These are phyloP conservation scores for Fraxinus angustifolia DNA, from an alignment of 305 asterid species.

Conservation along the genomic window DNA sequence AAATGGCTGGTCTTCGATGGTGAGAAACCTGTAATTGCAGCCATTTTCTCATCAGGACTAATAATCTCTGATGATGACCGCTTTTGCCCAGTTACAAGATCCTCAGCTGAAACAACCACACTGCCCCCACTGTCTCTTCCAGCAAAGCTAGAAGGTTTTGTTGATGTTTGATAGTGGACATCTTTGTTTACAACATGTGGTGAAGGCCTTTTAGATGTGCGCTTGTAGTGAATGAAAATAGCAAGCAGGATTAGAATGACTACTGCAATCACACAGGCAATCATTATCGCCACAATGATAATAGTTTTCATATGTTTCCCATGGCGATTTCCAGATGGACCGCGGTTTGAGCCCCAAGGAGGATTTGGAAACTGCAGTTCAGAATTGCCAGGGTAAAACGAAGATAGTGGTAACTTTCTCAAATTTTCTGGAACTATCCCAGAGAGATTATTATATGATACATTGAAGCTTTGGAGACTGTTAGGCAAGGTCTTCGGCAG, in stretches of 20 bases:
- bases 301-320: slow-evolving; percentile 42
- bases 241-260: slow-evolving; percentile 53
- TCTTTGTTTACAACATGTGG: slow-evolving; percentile 53
- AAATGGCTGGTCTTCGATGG: slow-evolving; percentile 81
- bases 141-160: slow-evolving; percentile 50
- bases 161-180: slow-evolving; percentile 39
- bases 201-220: slow-evolving; percentile 40
- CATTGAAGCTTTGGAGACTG: slow-evolving; percentile 70
- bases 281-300: slow-evolving; percentile 53
- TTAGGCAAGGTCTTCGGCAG: slow-evolving; percentile 61
- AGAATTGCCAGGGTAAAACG: slow-evolving; percentile 92
- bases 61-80: slow-evolving; percentile 65
- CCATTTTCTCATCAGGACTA: slow-evolving; percentile 69
- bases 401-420: slow-evolving; percentile 74
- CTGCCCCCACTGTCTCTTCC: slow-evolving; percentile 51
- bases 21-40: slow-evolving; percentile 67
- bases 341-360: slow-evolving; percentile 52
- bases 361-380: slow-evolving; percentile 72
- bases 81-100: slow-evolving; percentile 53
- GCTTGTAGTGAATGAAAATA: slow-evolving; percentile 43
- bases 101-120: slow-evolving; percentile 65
- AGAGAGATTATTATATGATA: slow-evolving; percentile 72
- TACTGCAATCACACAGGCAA: slow-evolving; percentile 58
- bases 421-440: slow-evolving; percentile 86
- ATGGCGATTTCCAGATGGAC: slow-evolving; percentile 29